These are phyloP conservation scores for Penicillium nordicum DNA, from an alignment of 2,329 filamentous ascomycete species.

Conservation along the genomic window DNA sequence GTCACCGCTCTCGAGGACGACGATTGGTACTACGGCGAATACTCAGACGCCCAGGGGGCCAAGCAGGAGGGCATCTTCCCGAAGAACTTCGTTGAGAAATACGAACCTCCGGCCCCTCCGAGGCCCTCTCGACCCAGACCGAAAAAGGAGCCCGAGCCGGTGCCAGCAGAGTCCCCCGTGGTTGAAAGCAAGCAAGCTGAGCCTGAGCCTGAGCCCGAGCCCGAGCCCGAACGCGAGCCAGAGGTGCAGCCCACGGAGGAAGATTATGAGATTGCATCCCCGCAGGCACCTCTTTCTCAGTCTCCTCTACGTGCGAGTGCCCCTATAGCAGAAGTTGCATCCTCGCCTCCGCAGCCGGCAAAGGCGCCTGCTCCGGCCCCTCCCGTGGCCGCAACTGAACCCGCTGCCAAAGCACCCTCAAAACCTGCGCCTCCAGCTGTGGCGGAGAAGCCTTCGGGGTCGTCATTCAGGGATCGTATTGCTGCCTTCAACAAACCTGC, in stretches of 20 bases:
- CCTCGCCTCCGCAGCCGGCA: slow-evolving; percentile 27
- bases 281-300: slow-evolving; percentile 17
- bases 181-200: slow-evolving; percentile 28
- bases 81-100: slow-evolving; percentile 95
- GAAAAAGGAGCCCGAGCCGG: slow-evolving; percentile 59
- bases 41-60: slow-evolving; percentile 68
- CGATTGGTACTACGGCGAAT: slow-evolving; percentile 92
- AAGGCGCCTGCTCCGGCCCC: slow-evolving; percentile 28
- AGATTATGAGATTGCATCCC: slow-evolving; percentile 20
- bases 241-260: slow-evolving; percentile 27
- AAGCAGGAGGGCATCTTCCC: slow-evolving; percentile 87
- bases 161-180: slow-evolving; percentile 28
- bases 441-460: slow-evolving; percentile 68
- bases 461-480: slow-evolving; percentile 90
- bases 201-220: slow-evolving; percentile 26
- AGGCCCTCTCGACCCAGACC: slow-evolving; percentile 71
- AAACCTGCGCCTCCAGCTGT: slow-evolving; percentile 63
- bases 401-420: slow-evolving; percentile 41
- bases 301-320: slow-evolving; percentile 24
- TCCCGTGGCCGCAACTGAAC: slow-evolving; percentile 26
- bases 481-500: slow-evolving; percentile 93
- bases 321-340: slow-evolving; percentile 23
- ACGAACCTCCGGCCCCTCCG: slow-evolving; percentile 85
- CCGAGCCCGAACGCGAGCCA: slow-evolving; percentile 34
- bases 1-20: slow-evolving; percentile 89